Base-by-base conservation (phyloP, 768 basidiomycete genomes). In the Boletus barrowsii region DNA sequence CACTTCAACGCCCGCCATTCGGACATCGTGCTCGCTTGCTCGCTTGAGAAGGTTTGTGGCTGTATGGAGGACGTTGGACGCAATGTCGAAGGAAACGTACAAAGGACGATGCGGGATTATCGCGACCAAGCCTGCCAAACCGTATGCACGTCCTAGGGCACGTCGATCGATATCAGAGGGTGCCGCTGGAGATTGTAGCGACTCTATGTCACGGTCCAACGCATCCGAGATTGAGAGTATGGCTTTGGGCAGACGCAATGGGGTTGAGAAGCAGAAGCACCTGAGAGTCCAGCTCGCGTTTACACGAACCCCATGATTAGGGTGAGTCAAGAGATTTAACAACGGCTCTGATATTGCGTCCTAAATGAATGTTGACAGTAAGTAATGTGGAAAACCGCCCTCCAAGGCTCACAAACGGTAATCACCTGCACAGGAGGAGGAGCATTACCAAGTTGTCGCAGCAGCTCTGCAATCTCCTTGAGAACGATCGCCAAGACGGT, bases 61-160 rank as follows among this genome's bases (percentile, higher is more conserved):
- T 70, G 91, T 88, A 63, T 97, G 92, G 52, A 98, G 83, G 17
- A 94, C 88, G 66, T 90, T 95, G 5, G 93, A 84, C 37, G 87
- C 87, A 61, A 95, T 83, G 66, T 98, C 96, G 71, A 93, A 93
- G 6, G 94, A 95, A 42, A 96, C 90, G 62, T 98, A 98, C 1
- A 99, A 77, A 0, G 95, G 93, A 22, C 91, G 82, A 55, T 88
- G 82, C 0, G 92, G 89, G 35, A 96, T 88, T 53, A 93, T 79
- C 24, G 92, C 86, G 13, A 98, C 83, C 26, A 98, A 78, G 5
- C 89, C 88, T 3, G 93, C 87, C 22, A 99, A 82, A 10, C 92
- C 94, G 64, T 93, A 93, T 0, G 95, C 87, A 63, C 90, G 93
- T 1, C 97, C 96, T 10, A 95, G 72, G 3, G 92, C 77, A 8